These are phyloP conservation scores for Pseudocercospora pini-densiflorae DNA, from an alignment of 2,329 filamentous ascomycete species.

Conservation along the genomic window DNA sequence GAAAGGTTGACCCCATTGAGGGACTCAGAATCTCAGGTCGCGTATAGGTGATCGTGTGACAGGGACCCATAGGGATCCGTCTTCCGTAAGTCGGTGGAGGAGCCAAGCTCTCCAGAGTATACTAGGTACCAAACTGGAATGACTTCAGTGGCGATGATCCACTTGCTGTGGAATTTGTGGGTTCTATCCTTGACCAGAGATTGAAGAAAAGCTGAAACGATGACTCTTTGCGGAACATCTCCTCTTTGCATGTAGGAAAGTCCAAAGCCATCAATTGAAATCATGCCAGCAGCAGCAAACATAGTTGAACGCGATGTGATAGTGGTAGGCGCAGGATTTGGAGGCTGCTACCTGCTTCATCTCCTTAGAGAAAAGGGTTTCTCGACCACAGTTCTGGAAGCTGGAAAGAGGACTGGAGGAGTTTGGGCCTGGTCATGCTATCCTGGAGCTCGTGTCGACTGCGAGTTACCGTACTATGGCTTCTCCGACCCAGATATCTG, in stretches of 20 bases:
- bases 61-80: no score
- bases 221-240: background rate
- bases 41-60: no score
- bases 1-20: no score
- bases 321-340: conserved; percentile 27
- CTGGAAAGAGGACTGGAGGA: conserved; percentile 39
- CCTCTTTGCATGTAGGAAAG: background rate
- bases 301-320: conserved; percentile 20
- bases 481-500: conserved; percentile 52
- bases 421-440: conserved; percentile 44
- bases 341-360: conserved; percentile 31
- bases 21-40: no score
- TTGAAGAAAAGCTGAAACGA: no score
- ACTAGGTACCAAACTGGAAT: no score
- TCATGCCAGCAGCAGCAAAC: conserved; percentile 11
- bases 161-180: no score
- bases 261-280: background rate
- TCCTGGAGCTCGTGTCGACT: conserved; percentile 51
- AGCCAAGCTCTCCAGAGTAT: no score
- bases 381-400: conserved; percentile 39
- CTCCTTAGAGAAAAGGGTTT: conserved; percentile 38
- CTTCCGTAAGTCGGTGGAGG: no score
- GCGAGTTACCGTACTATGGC: conserved; percentile 52
- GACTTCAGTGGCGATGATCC: no score
- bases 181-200: no score